Percentiles rank a stretch among this genome's conserved stretches.
Evolutionary conservation across 352 stramenopile genomes (phyloP).

Genomic region (Globisporangium acanthophoron): DNA sequence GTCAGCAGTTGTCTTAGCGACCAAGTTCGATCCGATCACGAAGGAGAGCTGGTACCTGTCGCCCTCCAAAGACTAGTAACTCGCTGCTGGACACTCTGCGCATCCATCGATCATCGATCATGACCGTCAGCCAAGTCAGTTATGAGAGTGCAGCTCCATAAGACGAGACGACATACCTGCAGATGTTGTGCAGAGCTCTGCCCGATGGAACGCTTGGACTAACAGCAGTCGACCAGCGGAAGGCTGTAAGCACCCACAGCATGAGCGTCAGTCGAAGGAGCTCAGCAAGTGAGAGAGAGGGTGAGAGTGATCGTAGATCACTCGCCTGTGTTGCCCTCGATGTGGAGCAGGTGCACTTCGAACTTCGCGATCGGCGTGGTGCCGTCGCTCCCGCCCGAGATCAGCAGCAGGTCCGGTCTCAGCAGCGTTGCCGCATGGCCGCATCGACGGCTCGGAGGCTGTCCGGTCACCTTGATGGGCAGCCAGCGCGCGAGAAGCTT

Average conservation of each 20-base stretch:
- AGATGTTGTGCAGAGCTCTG: conserved; percentile 49
- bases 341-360: conserved; percentile 35
- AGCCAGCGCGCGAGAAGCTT: conserved; percentile 40
- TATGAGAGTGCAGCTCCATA: neutral
- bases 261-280: neutral
- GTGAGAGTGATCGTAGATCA: neutral
- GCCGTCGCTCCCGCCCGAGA: conserved; percentile 61
- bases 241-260: conserved; percentile 11
- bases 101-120: neutral
- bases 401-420: conserved; percentile 30
- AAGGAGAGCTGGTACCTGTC: conserved; percentile 29
- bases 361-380: conserved; percentile 40
- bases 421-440: conserved; percentile 46
- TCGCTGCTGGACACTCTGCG: conserved; percentile 29
- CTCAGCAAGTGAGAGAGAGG: neutral
- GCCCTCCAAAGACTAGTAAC: conserved; percentile 60
- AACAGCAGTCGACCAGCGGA: conserved; percentile 51
- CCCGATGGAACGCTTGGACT: conserved; percentile 25
- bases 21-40: neutral
- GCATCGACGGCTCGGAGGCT: conserved; percentile 35
- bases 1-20: neutral
- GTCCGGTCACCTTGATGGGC: conserved; percentile 19
- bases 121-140: neutral
- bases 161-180: conserved; percentile 21
- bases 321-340: conserved; percentile 29